Percentiles rank a stretch among this genome's conserved stretches.
Evolutionary conservation across 106 monocot species (phyloP).

Genomic region (Cymbidium sinense): DNA sequence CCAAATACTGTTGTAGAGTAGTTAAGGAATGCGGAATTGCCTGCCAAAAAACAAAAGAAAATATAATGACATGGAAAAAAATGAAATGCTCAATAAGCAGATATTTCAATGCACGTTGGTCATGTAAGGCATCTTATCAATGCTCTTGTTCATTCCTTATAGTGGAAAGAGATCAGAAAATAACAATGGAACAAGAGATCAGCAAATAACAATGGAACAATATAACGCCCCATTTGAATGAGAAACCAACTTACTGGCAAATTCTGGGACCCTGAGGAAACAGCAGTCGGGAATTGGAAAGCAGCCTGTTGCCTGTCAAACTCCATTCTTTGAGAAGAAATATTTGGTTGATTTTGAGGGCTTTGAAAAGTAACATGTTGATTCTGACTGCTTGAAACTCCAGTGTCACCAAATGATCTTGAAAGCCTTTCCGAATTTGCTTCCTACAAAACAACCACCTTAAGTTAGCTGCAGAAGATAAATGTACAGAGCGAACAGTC

Average conservation of each 20-base stretch:
- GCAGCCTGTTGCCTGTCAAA: slow-evolving; percentile 21
- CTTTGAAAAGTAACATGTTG: slow-evolving; percentile 21
- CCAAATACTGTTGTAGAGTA: slow-evolving; percentile 68
- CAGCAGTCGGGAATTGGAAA: slow-evolving; percentile 24
- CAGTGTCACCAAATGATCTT: slow-evolving; percentile 26
- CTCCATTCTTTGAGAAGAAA: slow-evolving; percentile 19
- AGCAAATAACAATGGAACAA: background rate
- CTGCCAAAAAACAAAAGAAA: slow-evolving; percentile 29
- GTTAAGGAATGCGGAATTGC: slow-evolving; percentile 88
- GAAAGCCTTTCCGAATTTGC: slow-evolving; percentile 23
- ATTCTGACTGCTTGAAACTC: slow-evolving; percentile 22
- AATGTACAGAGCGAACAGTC: background rate
- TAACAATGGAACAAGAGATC: slow-evolving; percentile 1
- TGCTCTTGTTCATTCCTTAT: background rate
- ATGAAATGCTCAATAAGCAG: background rate
- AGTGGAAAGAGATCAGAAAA: background rate
- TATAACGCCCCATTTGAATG: background rate
- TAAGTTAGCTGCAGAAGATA: slow-evolving; percentile 7
- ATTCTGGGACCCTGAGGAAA: slow-evolving; percentile 30
- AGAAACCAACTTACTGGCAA: slow-evolving; percentile 40
- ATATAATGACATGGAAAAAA: background rate
- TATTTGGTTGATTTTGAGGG: slow-evolving; percentile 25
- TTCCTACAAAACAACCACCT: slow-evolving; percentile 29
- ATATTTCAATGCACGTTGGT: background rate
- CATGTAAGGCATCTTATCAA: background rate